Evolutionary conservation across 192 early-diverging fungal genomes (phyloP), one percentile per base, ranked within the genome.

Genomic region (Glomus cerebriforme): DNA sequence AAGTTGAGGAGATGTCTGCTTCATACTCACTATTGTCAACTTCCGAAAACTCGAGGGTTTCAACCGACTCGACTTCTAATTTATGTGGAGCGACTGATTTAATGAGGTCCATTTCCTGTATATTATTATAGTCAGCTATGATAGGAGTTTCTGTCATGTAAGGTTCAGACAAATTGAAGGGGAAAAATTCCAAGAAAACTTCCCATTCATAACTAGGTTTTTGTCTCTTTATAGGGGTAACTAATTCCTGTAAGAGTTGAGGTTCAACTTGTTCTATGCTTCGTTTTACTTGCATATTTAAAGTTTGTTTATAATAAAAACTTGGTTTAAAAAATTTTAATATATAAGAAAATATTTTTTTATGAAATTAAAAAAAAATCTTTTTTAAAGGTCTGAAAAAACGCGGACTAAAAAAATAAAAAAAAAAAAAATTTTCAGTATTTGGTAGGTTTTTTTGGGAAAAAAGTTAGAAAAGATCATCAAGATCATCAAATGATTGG

Each of bases 81-180:
- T 54, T 19, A 19, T 54, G 13, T 19, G 49, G 49, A 17, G 19
- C 49, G 49, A 54, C 49, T 19, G 49, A 54, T 54, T 54, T 19
- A 17, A 19, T 54, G 49, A 54, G 15, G 49, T 54, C 5, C 49
- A 54, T 3, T 54, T 54, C 49, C 15, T 17, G 49, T 19, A 54
- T 19, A 19, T 54, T 54, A 54, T 54, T 54, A 54, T 54, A 54
- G 19, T 54, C 49, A 54, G 49, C 15, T 54, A 54, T 54, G 13
- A 54, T 54, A 64, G 29, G 5, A 10, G 26, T 29, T 27, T 64
- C 13, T 12, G 63, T 64, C 31, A 27, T 64, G 27, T 31, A 26
- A 64, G 63, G 63, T 64, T 64, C 63, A 5, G 63, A 31, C 31
- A 64, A 64, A 64, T 19, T 64, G 27, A 64, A 64, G 15, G 63